A percentile compares a stretch with the other conserved stretches of the same genome.
Conservation (phyloP, 257 asterid genomes). For the Solanum dulcamara region DNA sequence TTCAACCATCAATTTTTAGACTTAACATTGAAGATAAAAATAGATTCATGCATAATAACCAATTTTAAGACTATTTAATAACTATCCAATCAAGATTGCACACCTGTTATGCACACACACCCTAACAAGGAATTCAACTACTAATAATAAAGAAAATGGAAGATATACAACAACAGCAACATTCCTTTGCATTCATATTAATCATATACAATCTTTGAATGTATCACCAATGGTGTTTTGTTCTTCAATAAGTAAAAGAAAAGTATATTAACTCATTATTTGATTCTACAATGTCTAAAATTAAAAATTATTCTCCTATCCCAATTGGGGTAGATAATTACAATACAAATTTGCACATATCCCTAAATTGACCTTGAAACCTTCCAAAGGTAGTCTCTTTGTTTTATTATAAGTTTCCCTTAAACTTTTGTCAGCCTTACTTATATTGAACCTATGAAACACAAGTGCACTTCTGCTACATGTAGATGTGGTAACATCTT, state of each 20-base stretch:
- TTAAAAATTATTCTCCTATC: too few relatives aligned
- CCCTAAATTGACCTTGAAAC: not conserved
- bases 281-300: not conserved
- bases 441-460: too few relatives aligned
- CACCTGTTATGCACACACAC: not conserved
- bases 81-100: not conserved
- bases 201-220: too few relatives aligned
- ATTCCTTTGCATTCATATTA: too few relatives aligned
- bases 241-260: not conserved
- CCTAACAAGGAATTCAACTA: not conserved
- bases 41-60: not conserved
- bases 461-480: too few relatives aligned
- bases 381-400: too few relatives aligned
- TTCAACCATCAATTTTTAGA: not conserved
- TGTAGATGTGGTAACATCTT: too few relatives aligned
- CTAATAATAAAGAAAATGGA: not conserved
- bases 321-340: not conserved
- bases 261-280: not conserved
- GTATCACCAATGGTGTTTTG: too few relatives aligned
- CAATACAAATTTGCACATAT: too few relatives aligned
- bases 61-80: not conserved
- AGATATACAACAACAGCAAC: not conserved
- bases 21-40: not conserved
- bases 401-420: too few relatives aligned
- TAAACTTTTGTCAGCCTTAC: too few relatives aligned